Percentiles rank a stretch among this genome's conserved stretches.
phyloP scores from a whole-genome alignment of 2,329 filamentous ascomycete genomes.

The Sporothrix variecibatus region DNA sequence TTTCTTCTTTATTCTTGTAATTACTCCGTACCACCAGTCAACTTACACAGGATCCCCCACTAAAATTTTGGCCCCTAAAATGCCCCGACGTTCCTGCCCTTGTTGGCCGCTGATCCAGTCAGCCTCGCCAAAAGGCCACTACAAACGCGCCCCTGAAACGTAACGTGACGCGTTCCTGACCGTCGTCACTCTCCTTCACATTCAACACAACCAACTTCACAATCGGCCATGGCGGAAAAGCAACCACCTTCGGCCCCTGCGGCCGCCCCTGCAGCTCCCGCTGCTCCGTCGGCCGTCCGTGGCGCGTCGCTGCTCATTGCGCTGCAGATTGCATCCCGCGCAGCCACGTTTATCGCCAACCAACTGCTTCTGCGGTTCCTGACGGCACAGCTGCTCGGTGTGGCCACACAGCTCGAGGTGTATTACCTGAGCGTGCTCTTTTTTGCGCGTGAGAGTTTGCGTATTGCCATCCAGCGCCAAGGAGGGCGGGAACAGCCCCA shows the following conservation, averaged over 20 bases:
- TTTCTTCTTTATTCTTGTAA: too few species aligned
- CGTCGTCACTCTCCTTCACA: background rate
- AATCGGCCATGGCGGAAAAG: slow-evolving; percentile 16
- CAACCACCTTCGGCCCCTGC: background rate
- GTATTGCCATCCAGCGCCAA: slow-evolving; percentile 87
- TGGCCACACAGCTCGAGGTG: slow-evolving; percentile 87
- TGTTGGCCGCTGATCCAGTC: background rate
- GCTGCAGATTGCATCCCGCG: slow-evolving; percentile 83
- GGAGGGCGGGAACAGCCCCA: slow-evolving; percentile 34
- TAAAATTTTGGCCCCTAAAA: background rate
- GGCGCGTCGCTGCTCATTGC: slow-evolving; percentile 85
- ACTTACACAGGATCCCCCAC: slow-evolving; percentile 10
- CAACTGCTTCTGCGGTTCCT: slow-evolving; percentile 86
- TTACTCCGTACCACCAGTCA: too few species aligned
- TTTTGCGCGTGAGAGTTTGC: slow-evolving; percentile 87
- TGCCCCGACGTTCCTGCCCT: background rate
- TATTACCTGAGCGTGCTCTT: slow-evolving; percentile 93
- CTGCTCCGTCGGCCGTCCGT: slow-evolving; percentile 45
- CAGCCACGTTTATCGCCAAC: slow-evolving; percentile 87
- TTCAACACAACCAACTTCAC: background rate
- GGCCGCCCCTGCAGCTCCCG: background rate
- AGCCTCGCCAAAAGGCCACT: background rate
- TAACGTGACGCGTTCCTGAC: slow-evolving; percentile 10
- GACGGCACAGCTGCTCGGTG: slow-evolving; percentile 79
- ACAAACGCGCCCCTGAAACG: slow-evolving; percentile 14